phyloP scores from a whole-genome alignment of 2,329 filamentous ascomycete species.

The Pseudogymnoascus sp. region DNA sequence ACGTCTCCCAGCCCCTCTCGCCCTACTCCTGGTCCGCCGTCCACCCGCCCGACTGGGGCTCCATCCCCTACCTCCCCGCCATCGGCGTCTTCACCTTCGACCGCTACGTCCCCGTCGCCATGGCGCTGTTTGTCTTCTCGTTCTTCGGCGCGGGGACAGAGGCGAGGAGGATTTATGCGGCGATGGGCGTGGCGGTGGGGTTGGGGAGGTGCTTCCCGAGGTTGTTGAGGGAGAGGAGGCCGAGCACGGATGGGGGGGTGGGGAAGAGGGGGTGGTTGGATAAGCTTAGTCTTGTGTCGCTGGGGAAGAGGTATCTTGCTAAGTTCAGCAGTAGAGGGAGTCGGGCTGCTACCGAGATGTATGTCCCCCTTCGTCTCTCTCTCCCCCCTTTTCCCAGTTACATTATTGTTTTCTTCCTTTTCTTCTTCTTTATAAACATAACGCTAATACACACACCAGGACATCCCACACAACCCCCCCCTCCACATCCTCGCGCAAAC shows the following conservation, averaged over 20 bases:
- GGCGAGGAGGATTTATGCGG: slow-evolving; percentile 45
- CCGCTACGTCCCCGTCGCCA: slow-evolving; percentile 47
- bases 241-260: background rate
- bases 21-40: slow-evolving; percentile 44
- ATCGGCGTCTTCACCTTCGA: slow-evolving; percentile 39
- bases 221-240: background rate
- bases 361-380: background rate
- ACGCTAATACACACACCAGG: background rate
- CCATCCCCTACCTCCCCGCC: slow-evolving; percentile 40
- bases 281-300: background rate
- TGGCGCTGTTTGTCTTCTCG: slow-evolving; percentile 48
- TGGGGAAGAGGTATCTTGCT: background rate
- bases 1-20: slow-evolving; percentile 29
- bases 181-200: slow-evolving; percentile 34
- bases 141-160: slow-evolving; percentile 58
- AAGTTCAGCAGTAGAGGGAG: background rate
- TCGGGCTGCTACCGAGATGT: background rate
- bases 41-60: slow-evolving; percentile 43
- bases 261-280: background rate
- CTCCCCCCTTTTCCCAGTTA: no score
- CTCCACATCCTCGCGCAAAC: background rate
- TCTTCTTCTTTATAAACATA: no score
- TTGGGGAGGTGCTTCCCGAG: slow-evolving; percentile 28
- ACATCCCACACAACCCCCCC: background rate
- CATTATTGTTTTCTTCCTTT: no score